Evolutionary conservation across 768 basidiomycete species (phyloP).

Genomic region (Sporobolomyces roseus): DNA sequence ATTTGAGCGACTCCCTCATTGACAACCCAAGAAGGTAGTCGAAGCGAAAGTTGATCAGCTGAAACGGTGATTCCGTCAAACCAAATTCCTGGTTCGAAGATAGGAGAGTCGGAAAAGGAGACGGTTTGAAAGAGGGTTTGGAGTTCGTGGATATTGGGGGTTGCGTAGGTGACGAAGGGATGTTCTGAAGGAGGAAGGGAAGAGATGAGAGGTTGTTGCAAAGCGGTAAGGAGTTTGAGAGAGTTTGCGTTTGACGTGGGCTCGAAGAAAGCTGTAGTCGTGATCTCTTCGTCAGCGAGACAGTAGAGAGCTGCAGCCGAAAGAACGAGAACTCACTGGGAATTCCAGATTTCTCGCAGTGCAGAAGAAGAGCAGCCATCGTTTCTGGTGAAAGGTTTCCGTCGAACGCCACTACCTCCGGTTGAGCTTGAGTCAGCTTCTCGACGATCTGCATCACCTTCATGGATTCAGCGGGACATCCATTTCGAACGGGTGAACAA

Average conservation of each 20-base stretch:
- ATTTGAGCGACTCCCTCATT: slow-evolving; percentile 71
- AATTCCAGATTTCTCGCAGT: slow-evolving; percentile 8
- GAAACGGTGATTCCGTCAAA: slow-evolving; percentile 53
- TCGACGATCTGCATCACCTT: slow-evolving; percentile 56
- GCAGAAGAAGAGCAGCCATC: slow-evolving; percentile 17
- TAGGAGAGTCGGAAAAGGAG: slow-evolving; percentile 57
- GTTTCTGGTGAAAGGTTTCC: slow-evolving; percentile 60
- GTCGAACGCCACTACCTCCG: slow-evolving; percentile 66
- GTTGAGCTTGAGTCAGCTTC: slow-evolving; percentile 55
- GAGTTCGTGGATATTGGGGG: slow-evolving; percentile 84
- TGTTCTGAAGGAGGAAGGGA: slow-evolving; percentile 17
- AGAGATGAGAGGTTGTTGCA: slow-evolving; percentile 36
- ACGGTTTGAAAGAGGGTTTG: slow-evolving; percentile 48
- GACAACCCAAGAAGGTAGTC: slow-evolving; percentile 57
- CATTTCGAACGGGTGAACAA: too few relatives aligned
- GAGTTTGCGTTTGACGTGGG: slow-evolving; percentile 89
- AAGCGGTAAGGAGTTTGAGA: slow-evolving; percentile 62
- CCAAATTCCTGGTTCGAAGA: slow-evolving; percentile 65
- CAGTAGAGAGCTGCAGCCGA: background rate
- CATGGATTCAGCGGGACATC: too few relatives aligned
- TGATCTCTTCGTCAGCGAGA: slow-evolving; percentile 2
- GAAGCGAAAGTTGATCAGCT: slow-evolving; percentile 53
- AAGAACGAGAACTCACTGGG: slow-evolving; percentile 29
- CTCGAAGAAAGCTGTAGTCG: slow-evolving; percentile 74
- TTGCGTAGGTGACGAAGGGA: slow-evolving; percentile 61